phyloP scores from a whole-genome alignment of 1,284 basidiomycete genomes.

The Moniliophthora roreri region DNA sequence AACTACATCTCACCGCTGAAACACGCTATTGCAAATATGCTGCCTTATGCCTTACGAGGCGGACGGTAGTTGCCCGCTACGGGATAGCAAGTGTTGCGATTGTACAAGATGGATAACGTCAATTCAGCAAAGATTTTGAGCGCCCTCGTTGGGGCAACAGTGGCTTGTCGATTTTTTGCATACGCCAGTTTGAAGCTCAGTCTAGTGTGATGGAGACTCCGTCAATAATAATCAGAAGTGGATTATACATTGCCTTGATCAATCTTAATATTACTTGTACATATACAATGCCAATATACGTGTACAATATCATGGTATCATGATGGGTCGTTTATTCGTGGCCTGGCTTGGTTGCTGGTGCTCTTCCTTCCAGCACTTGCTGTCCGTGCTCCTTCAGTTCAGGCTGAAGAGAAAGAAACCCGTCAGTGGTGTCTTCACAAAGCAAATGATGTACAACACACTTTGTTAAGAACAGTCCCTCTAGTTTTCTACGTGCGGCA shows the following conservation, averaged over 20 bases:
- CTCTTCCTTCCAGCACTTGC: not conserved
- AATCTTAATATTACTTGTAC: too few relatives aligned
- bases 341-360: not conserved
- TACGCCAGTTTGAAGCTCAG: constrained; percentile 11
- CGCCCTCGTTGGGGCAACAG: constrained; percentile 12
- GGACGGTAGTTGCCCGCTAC: constrained; percentile 11
- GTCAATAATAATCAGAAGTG: too few relatives aligned
- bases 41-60: constrained; percentile 11
- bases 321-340: too few relatives aligned
- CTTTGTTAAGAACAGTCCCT: not conserved
- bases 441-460: not conserved
- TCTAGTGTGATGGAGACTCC: not conserved
- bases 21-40: constrained; percentile 12
- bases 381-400: constrained; percentile 2
- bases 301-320: too few relatives aligned
- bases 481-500: not conserved
- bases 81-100: constrained; percentile 14
- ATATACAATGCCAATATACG: too few relatives aligned
- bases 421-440: not conserved
- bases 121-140: constrained; percentile 12
- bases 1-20: constrained; percentile 17
- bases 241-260: too few relatives aligned
- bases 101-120: constrained; percentile 13
- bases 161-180: constrained; percentile 15
- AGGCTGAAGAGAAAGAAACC: too few relatives aligned